Evolutionary conservation across 441 rosid species (phyloP).

Genomic region (Mallotus japonicus): DNA sequence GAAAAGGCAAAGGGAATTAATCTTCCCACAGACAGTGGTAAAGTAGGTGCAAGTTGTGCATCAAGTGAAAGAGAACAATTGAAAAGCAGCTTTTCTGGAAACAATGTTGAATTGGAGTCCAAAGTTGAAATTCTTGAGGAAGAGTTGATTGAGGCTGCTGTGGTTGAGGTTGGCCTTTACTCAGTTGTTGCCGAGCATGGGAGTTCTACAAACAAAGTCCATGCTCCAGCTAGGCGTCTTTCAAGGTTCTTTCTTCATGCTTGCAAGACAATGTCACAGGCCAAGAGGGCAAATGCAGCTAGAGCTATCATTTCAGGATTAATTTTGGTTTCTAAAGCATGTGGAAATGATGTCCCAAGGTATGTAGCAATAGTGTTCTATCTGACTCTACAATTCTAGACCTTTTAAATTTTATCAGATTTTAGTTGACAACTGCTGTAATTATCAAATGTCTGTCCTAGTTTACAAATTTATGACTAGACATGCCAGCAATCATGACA

Average conservation of each 20-base stretch:
- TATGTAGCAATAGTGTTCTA: conserved; percentile 24
- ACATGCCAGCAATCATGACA: neutral
- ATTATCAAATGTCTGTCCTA: neutral
- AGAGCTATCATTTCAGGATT: conserved; percentile 79
- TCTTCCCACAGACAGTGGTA: conserved; percentile 21
- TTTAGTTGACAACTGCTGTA: conserved; percentile 1
- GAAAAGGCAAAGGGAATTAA: conserved; percentile 32
- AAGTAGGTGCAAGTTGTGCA: conserved; percentile 11
- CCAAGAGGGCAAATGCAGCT: conserved; percentile 67
- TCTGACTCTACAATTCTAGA: neutral
- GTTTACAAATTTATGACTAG: neutral
- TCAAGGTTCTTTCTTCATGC: conserved; percentile 81
- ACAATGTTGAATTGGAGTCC: conserved; percentile 42
- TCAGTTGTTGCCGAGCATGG: conserved; percentile 90
- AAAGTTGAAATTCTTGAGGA: conserved; percentile 63
- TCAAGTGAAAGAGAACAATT: conserved; percentile 32
- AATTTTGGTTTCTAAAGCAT: conserved; percentile 83
- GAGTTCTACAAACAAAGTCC: conserved; percentile 77
- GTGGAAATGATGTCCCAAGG: conserved; percentile 97
- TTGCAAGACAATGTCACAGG: conserved; percentile 46
- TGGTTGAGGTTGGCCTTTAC: conserved; percentile 76
- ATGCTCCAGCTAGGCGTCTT: conserved; percentile 92
- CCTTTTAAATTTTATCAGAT: conserved; percentile 4
- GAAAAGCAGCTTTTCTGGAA: conserved; percentile 25
- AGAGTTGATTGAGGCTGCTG: conserved; percentile 88